A percentile compares a stretch with the other conserved stretches of the same genome.
Evolutionary conservation across 805 yeast species (phyloP).

Genomic region (Metschnikowia aberdeeniae): DNA sequence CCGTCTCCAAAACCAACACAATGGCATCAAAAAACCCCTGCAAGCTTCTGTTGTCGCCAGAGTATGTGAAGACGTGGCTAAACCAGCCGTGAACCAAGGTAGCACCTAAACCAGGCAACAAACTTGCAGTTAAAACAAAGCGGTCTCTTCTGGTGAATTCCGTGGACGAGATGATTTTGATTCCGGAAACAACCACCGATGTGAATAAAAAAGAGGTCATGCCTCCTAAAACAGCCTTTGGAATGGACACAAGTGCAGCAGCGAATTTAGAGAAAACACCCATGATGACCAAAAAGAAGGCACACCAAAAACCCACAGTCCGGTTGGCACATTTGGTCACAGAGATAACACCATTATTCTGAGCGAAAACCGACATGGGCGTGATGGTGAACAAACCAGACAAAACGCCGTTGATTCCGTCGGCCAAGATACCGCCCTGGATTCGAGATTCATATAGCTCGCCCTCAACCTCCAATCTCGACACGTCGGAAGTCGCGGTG

Average conservation of each 20-base stretch:
- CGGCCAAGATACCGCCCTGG: slow-evolving; percentile 92
- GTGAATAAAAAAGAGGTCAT: slow-evolving; percentile 78
- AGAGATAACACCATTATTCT: slow-evolving; percentile 90
- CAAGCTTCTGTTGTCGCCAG: slow-evolving; percentile 54
- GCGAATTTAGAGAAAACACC: slow-evolving; percentile 12
- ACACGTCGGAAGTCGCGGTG: slow-evolving; percentile 89
- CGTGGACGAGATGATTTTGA: slow-evolving; percentile 58
- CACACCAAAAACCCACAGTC: slow-evolving; percentile 11
- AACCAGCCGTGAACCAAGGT: slow-evolving; percentile 66
- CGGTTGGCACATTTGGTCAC: slow-evolving; percentile 69
- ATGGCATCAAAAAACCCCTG: slow-evolving; percentile 66
- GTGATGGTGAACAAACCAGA: slow-evolving; percentile 79
- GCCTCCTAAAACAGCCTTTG: slow-evolving; percentile 58
- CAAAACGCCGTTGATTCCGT: slow-evolving; percentile 72
- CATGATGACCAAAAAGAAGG: slow-evolving; percentile 11
- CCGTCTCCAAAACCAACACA: slow-evolving; percentile 65
- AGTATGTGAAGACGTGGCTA: slow-evolving; percentile 56
- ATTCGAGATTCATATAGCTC: slow-evolving; percentile 78
- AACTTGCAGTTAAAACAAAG: slow-evolving; percentile 62
- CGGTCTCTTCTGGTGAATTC: slow-evolving; percentile 71
- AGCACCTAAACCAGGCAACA: slow-evolving; percentile 66
- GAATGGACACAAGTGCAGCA: slow-evolving; percentile 12
- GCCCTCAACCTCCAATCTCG: slow-evolving; percentile 80
- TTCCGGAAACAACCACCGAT: slow-evolving; percentile 72
- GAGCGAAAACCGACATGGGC: slow-evolving; percentile 88